Conservation (phyloP, 2,329 filamentous ascomycete species). For the Aspergillus sp. region DNA sequence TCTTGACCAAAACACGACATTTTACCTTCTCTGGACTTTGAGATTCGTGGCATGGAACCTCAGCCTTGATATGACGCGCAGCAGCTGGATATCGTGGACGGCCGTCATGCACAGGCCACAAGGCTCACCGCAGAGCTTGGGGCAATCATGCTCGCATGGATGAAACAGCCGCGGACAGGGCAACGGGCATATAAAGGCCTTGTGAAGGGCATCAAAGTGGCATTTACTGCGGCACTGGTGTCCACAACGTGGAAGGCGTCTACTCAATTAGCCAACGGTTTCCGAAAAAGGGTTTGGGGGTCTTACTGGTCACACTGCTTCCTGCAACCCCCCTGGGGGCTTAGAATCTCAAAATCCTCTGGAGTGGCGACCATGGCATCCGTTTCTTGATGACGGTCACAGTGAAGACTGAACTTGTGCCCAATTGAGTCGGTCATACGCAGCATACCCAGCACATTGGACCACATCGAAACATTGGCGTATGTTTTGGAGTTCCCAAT, state of each 20-base stretch:
- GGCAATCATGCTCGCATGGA: conserved; percentile 49
- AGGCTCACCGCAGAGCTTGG: conserved; percentile 43
- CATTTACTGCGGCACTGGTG: conserved; percentile 31
- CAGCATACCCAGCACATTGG: conserved; percentile 60
- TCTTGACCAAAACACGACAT: conserved; percentile 55
- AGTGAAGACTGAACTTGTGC: conserved; percentile 57
- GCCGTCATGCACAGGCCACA: conserved; percentile 43
- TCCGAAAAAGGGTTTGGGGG: not conserved
- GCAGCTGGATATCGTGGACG: conserved; percentile 8
- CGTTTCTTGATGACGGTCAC: conserved; percentile 62
- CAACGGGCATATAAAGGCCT: conserved; percentile 46
- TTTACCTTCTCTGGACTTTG: conserved; percentile 52
- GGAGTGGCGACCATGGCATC: conserved; percentile 56
- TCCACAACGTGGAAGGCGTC: not conserved
- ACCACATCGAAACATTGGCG: conserved; percentile 65
- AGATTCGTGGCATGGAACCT: conserved; percentile 41
- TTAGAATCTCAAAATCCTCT: conserved; percentile 60
- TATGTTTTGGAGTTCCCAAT: conserved; percentile 69
- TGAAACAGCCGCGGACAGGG: conserved; percentile 41
- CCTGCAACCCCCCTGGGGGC: conserved; percentile 67
- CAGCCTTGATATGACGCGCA: conserved; percentile 36
- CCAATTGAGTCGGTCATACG: conserved; percentile 54
- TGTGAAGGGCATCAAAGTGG: conserved; percentile 51
- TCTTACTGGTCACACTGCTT: conserved; percentile 28
- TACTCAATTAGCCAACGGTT: not conserved